Percentiles rank a stretch among this genome's conserved stretches.
phyloP scores from a whole-genome alignment of 495 filamentous ascomycete genomes.

The Talaromyces liani region DNA sequence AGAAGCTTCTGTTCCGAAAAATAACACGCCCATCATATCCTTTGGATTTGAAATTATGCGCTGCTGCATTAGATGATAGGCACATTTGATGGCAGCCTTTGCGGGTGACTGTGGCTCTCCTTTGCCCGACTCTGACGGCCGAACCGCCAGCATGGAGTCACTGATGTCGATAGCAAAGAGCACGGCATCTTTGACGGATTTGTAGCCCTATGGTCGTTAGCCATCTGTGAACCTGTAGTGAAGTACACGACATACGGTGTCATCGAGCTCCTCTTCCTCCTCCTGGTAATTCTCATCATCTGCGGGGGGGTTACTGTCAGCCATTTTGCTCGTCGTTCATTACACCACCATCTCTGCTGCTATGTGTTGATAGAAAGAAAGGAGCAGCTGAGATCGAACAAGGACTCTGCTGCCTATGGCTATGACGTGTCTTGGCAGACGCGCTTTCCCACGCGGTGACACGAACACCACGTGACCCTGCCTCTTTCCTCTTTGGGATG shows the following conservation, averaged over 20 bases:
- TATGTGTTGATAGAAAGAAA: neutral
- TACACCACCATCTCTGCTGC: neutral
- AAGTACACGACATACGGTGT: conserved; percentile 42
- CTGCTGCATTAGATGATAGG: conserved; percentile 93
- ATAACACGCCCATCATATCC: conserved; percentile 96
- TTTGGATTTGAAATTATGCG: conserved; percentile 94
- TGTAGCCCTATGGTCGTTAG: conserved; percentile 60
- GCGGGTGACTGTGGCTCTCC: conserved; percentile 61
- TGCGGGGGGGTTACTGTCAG: conserved; percentile 30
- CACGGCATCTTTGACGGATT: conserved; percentile 89
- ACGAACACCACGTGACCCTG: neutral
- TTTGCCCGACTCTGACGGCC: conserved; percentile 63
- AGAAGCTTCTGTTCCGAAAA: conserved; percentile 84
- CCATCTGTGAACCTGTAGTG: neutral
- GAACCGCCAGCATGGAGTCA: conserved; percentile 73
- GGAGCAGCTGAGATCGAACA: neutral
- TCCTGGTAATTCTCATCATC: conserved; percentile 53
- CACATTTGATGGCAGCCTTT: conserved; percentile 84
- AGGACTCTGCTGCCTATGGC: neutral
- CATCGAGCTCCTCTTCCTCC: conserved; percentile 67
- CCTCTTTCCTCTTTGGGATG: neutral
- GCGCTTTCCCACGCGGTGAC: neutral
- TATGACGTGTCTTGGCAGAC: conserved; percentile 3
- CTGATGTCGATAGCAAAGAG: conserved; percentile 95
- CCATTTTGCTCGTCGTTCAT: conserved; percentile 25